Evolutionary conservation across 177 flowering plant genomes (phyloP).

Genomic region (Vitis hybrid): DNA sequence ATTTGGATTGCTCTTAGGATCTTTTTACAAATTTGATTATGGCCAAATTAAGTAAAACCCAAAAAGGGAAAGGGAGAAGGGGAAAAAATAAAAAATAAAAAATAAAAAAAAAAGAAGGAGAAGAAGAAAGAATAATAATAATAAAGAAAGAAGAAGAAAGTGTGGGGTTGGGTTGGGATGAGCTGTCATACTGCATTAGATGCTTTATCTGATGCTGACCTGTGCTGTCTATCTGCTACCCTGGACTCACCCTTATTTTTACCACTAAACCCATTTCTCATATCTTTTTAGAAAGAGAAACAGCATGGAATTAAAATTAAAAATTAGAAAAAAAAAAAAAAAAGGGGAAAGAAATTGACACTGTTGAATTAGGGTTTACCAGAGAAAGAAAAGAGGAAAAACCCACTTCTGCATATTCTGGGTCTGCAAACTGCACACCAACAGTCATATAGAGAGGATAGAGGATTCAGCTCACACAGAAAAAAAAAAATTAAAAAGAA

Average conservation of each 20-base stretch:
- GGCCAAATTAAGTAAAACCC: not conserved
- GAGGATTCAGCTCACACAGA: too few species aligned
- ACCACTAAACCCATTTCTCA: not conserved
- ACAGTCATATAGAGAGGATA: too few species aligned
- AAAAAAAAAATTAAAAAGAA: too few species aligned
- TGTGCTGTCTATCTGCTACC: conserved; percentile 26
- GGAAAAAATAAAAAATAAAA: not conserved
- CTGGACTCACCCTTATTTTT: conserved; percentile 7
- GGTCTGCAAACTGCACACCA: too few species aligned
- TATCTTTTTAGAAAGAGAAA: not conserved
- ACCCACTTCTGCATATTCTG: too few species aligned
- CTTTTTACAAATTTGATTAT: too few species aligned
- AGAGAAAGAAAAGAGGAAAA: too few species aligned
- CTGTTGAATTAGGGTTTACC: too few species aligned
- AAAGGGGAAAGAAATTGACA: too few species aligned
- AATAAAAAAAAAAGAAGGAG: not conserved
- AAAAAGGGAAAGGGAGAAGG: not conserved
- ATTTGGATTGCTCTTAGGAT: too few species aligned
- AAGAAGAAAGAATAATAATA: not conserved
- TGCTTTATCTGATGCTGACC: conserved; percentile 32
- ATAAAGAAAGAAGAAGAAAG: not conserved
- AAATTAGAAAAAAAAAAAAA: too few species aligned
- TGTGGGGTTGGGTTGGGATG: conserved; percentile 45
- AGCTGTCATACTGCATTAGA: conserved; percentile 39
- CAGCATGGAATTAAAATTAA: not conserved